Percentiles rank a stretch among this genome's conserved stretches.
Evolutionary conservation across 805 yeast species (phyloP).

Genomic region (Cyberlindnera mrakii): DNA sequence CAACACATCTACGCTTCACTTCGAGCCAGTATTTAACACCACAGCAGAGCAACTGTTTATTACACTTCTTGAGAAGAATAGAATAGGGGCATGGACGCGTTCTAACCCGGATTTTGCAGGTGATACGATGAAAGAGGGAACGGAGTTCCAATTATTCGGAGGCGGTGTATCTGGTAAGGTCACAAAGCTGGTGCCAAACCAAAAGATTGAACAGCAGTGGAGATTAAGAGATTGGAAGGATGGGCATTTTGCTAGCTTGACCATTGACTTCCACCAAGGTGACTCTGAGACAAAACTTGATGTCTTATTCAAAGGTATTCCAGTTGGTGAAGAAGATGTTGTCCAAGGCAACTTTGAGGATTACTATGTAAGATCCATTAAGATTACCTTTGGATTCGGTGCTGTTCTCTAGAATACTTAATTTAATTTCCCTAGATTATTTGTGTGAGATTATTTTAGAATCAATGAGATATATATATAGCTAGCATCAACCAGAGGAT

Average conservation of each 20-base stretch:
- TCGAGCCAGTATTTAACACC: constrained; percentile 79
- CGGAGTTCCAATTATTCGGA: constrained; percentile 69
- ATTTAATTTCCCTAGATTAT: no score
- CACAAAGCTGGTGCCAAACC: constrained; percentile 49
- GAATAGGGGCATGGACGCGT: constrained; percentile 90
- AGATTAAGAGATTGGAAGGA: constrained; percentile 81
- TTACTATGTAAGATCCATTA: constrained; percentile 84
- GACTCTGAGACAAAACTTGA: constrained; percentile 78
- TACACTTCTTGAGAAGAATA: constrained; percentile 68
- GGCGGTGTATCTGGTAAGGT: constrained; percentile 79
- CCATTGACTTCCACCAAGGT: constrained; percentile 66
- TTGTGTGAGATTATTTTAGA: no score
- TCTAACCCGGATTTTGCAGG: constrained; percentile 55
- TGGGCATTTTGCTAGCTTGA: constrained; percentile 72
- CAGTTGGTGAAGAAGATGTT: constrained; percentile 90
- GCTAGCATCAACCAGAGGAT: no score
- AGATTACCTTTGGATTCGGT: constrained; percentile 91
- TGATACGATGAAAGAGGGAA: constrained; percentile 39
- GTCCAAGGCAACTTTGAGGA: constrained; percentile 82
- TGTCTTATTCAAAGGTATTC: constrained; percentile 81
- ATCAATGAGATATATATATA: no score
- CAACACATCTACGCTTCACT: constrained; percentile 73
- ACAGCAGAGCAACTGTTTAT: constrained; percentile 79
- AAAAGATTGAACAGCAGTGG: constrained; percentile 72
- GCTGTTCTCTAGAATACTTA: constrained; percentile 54